Conservation (phyloP, 495 filamentous ascomycete species). For the Podospora australis region DNA sequence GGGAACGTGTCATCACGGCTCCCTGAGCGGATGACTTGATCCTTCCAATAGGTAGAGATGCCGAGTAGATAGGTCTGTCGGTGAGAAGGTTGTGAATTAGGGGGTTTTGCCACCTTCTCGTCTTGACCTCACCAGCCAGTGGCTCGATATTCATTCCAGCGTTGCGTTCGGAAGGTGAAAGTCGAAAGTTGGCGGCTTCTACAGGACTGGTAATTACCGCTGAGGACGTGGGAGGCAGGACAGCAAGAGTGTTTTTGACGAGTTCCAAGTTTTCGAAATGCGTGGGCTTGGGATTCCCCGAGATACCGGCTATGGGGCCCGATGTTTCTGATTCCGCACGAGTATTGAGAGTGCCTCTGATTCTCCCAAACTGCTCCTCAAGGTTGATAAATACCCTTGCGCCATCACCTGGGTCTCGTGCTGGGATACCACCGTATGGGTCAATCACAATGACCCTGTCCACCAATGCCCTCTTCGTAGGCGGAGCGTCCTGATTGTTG, state of each 20-base stretch:
- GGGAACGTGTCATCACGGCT: slow-evolving; percentile 1
- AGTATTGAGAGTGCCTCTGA: slow-evolving; percentile 52
- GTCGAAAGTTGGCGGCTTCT: slow-evolving; percentile 40
- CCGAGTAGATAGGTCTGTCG: slow-evolving; percentile 85
- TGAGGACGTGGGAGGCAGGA: slow-evolving; percentile 82
- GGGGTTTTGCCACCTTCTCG: slow-evolving; percentile 75
- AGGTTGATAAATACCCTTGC: slow-evolving; percentile 92
- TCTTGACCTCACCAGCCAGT: slow-evolving; percentile 60
- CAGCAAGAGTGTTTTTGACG: slow-evolving; percentile 56
- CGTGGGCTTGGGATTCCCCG: slow-evolving; percentile 2
- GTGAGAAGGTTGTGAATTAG: slow-evolving; percentile 96
- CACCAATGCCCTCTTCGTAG: slow-evolving; percentile 52
- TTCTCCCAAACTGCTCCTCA: slow-evolving; percentile 74
- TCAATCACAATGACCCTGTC: slow-evolving; percentile 90
- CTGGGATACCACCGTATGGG: slow-evolving; percentile 79
- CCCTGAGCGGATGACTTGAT: slow-evolving; percentile 29
- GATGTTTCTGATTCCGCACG: neutral
- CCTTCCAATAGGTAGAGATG: slow-evolving; percentile 71
- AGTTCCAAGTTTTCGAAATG: slow-evolving; percentile 73
- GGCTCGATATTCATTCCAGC: slow-evolving; percentile 34
- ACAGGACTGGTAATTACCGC: slow-evolving; percentile 78
- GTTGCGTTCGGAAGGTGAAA: slow-evolving; percentile 26
- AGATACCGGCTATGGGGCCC: neutral
- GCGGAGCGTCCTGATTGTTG: slow-evolving; percentile 25
- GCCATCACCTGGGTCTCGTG: slow-evolving; percentile 54